Base-by-base conservation (phyloP, 2,329 filamentous ascomycete genomes). In the Xylaria sp. region DNA sequence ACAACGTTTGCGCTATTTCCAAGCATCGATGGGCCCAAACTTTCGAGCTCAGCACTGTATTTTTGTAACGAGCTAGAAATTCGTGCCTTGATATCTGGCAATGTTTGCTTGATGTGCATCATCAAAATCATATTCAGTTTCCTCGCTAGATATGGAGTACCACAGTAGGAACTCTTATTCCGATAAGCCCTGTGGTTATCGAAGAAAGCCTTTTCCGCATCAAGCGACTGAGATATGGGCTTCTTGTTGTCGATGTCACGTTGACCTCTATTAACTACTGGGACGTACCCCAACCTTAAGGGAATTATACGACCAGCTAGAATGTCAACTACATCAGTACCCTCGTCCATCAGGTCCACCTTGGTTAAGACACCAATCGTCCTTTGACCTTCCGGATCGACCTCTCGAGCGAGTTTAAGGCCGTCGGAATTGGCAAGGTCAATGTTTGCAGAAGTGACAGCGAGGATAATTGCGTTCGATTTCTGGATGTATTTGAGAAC, bases 101-200 rank as follows among this genome's bases (percentile, higher is more conserved):
- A 87, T 1, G 96, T 99, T 84, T 99, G 95, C 83, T 99, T 99
- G 85, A 99, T 99, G 84, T 99, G 96, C 96, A 99, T 99, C 95
- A 99, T 98, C 73, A 99, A 87, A 77, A 99, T 98, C 76, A 99
- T 86, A 82, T 99, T 99, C 67, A 99, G 88, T 83, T 99, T 99
- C 73, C 95, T 90, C 3, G 96, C 96, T 67, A 99, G 85, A 78
- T 99, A 99, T 3, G 96, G 96, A 2, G 96, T 99, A 79, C 96
- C 96, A 81, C 96, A 99, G 86, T 99, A 99, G 5, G 94, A 92
- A 78, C 93, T 94, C 89, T 99, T 99, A 83, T 98, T 99, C 68
- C 94, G 89, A 82, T 99, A 99, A 38, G 96, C 95, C 83, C 96
- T 97, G 87, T 99, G 96, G 80, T 95, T 95, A 76, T 99, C 96